Conservation (phyloP, 345 rosid species). For the Cochlearia excelsa region DNA sequence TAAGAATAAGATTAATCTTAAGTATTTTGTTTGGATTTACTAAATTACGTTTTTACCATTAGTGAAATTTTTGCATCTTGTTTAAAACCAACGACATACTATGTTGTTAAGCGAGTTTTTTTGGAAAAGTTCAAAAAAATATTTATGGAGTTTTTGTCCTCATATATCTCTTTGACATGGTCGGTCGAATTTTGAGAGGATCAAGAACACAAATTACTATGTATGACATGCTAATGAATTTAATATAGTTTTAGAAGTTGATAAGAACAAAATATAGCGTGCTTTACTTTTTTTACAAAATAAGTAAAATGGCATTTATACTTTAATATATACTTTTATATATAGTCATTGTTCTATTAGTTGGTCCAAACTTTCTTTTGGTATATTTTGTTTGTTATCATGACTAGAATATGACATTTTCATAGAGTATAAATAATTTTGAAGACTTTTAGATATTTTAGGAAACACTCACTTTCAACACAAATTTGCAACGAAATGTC, state of each 20-base stretch:
- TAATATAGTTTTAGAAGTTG: neutral
- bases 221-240: neutral
- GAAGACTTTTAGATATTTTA: constrained; percentile 4
- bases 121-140: neutral
- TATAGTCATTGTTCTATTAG: constrained; percentile 1
- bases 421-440: neutral
- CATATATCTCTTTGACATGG: constrained; percentile 23
- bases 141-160: constrained; percentile 34
- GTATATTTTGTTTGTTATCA: constrained; percentile 14
- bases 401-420: constrained; percentile 18
- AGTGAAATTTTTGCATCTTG: no score
- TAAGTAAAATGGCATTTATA: constrained; percentile 5
- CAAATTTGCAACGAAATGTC: neutral
- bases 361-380: neutral
- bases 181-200: constrained; percentile 17
- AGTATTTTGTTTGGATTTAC: no score
- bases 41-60: no score
- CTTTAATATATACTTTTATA: no score
- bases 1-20: no score
- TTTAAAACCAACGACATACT: neutral
- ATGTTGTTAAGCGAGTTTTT: no score
- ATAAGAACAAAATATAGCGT: neutral
- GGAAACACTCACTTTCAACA: neutral
- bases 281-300: neutral
- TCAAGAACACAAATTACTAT: neutral